These are phyloP conservation scores for Neoboletus brunneissimus DNA, from an alignment of 768 basidiomycete species.

Conservation along the genomic window DNA sequence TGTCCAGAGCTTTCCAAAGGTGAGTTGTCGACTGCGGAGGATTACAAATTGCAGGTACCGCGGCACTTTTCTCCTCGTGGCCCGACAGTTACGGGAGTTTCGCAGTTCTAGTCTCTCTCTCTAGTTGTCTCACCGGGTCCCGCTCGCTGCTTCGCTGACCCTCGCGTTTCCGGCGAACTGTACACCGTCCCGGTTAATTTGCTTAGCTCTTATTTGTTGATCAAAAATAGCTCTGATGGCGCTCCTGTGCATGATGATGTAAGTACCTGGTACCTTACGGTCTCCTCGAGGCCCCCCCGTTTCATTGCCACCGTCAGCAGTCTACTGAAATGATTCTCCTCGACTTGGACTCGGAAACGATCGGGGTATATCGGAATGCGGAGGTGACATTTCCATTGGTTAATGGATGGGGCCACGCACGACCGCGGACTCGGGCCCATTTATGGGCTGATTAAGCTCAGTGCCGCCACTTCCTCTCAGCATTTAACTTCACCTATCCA, in stretches of 20 bases:
- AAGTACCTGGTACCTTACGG: constrained; percentile 11
- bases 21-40: not conserved
- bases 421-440: constrained; percentile 3
- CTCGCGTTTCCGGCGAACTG: not conserved
- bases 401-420: constrained; percentile 16
- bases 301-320: constrained; percentile 22
- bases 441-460: constrained; percentile 9
- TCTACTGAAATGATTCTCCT: constrained; percentile 10
- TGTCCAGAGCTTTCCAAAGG: not conserved
- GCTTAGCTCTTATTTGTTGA: not conserved
- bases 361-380: constrained; percentile 15
- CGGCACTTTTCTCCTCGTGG: not conserved
- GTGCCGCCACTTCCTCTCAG: constrained; percentile 7
- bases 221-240: not conserved
- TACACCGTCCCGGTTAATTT: not conserved
- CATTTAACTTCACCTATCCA: constrained; percentile 17
- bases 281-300: constrained; percentile 19
- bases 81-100: not conserved
- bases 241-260: constrained; percentile 2
- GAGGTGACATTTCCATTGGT: constrained; percentile 22
- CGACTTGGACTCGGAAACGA: constrained; percentile 7
- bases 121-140: not conserved
- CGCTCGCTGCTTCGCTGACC: not conserved
- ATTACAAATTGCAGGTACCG: not conserved
- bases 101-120: not conserved